Conservation (phyloP, 495 filamentous ascomycete species). For the Aspergillus sparsus region DNA sequence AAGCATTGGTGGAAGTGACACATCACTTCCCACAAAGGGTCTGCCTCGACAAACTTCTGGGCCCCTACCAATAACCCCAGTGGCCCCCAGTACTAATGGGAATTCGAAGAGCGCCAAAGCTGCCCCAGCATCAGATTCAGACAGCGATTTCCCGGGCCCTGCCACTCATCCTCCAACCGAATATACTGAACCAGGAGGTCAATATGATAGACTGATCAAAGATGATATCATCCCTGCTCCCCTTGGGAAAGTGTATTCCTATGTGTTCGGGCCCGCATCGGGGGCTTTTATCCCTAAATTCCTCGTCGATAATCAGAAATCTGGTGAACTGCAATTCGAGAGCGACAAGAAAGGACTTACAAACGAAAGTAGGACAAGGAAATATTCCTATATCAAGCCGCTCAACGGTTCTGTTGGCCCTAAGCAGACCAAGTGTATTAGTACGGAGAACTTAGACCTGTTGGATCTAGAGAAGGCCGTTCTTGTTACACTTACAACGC, state of each 20-base stretch:
- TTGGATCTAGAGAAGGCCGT: conserved; percentile 87
- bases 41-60: conserved; percentile 68
- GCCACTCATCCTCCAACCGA: conserved; percentile 78
- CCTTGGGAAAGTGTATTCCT: conserved; percentile 84
- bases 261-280: conserved; percentile 81
- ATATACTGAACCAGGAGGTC: conserved; percentile 71
- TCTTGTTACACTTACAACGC: conserved; percentile 74
- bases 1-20: conserved; percentile 62
- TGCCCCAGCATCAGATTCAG: conserved; percentile 48
- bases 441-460: conserved; percentile 75
- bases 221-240: conserved; percentile 88
- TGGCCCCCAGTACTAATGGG: conserved; percentile 32
- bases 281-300: conserved; percentile 80
- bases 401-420: conserved; percentile 82
- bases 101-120: conserved; percentile 56
- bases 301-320: conserved; percentile 84
- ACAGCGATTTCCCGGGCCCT: conserved; percentile 83
- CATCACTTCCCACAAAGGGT: conserved; percentile 52
- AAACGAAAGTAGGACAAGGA: conserved; percentile 69
- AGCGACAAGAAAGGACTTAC: conserved; percentile 78
- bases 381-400: conserved; percentile 90
- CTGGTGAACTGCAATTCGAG: conserved; percentile 76
- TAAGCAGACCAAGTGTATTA: conserved; percentile 93
- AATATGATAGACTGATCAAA: conserved; percentile 81
- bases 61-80: conserved; percentile 47